Percentiles rank a stretch among this genome's conserved stretches.
Conservation (phyloP, 139 green algal genomes). For the Haematococcus lacustris region DNA sequence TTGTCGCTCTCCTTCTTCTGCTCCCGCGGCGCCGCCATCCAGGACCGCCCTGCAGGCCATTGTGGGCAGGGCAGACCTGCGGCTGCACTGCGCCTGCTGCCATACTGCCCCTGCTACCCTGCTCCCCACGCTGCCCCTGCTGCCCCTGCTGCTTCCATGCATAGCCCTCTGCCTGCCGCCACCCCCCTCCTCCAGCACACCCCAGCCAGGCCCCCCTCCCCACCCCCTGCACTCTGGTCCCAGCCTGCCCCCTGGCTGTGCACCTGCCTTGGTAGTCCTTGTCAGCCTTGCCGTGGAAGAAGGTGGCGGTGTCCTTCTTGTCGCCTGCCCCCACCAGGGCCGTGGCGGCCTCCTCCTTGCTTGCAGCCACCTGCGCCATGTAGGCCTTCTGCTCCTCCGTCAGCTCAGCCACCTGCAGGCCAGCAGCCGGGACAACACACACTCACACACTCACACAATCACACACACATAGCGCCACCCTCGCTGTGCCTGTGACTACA, state of each 20-base stretch:
- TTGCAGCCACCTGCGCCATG: constrained; percentile 51
- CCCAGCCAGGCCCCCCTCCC: no score
- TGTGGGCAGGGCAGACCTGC: neutral
- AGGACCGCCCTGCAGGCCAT: constrained; percentile 20
- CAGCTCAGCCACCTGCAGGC: constrained; percentile 38
- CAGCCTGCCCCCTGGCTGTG: neutral
- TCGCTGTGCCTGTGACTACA: no score
- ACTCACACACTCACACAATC: constrained; percentile 1
- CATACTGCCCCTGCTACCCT: neutral
- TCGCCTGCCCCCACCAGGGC: constrained; percentile 50
- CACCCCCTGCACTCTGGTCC: no score
- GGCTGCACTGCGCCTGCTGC: neutral
- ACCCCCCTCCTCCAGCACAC: no score
- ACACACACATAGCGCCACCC: neutral
- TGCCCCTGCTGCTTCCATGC: neutral
- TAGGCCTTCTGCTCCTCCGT: constrained; percentile 87
- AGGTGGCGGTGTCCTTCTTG: constrained; percentile 40
- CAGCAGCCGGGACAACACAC: neutral
- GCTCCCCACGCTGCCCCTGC: neutral
- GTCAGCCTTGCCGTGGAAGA: constrained; percentile 71
- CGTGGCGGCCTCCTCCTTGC: constrained; percentile 43
- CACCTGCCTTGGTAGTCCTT: constrained; percentile 73
- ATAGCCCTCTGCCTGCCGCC: neutral
- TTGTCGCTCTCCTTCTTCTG: constrained; percentile 44
- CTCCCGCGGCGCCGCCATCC: constrained; percentile 34